Percentiles rank a stretch among this genome's conserved stretches.
These are phyloP conservation scores for Trichoderma oligosporum DNA, from an alignment of 2,329 filamentous ascomycete genomes.

Conservation along the genomic window DNA sequence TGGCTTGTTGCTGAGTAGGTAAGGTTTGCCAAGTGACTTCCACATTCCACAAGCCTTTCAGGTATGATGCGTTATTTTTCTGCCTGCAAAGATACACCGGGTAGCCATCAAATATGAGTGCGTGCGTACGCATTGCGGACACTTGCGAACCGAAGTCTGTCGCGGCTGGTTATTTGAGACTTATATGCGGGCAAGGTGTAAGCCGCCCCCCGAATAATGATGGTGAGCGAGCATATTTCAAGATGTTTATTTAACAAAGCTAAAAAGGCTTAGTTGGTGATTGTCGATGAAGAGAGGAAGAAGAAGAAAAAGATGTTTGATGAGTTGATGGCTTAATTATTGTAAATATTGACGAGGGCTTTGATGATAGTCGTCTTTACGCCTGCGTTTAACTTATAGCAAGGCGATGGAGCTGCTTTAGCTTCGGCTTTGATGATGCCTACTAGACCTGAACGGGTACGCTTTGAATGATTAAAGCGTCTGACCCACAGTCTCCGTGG, in stretches of 20 bases:
- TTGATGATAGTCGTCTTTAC: constrained; percentile 10
- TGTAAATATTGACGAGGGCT: neutral
- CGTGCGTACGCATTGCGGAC: too few relatives aligned
- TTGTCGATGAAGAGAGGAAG: neutral
- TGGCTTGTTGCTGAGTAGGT: too few relatives aligned
- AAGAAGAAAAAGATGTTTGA: neutral
- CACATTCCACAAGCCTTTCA: too few relatives aligned
- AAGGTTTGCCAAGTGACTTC: too few relatives aligned
- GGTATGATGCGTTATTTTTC: too few relatives aligned
- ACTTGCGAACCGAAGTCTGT: too few relatives aligned
- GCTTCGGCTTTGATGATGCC: constrained; percentile 1
- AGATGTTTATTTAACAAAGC: neutral
- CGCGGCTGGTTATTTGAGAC: too few relatives aligned
- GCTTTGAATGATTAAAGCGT: constrained; percentile 1
- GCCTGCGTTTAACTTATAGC: constrained; percentile 2
- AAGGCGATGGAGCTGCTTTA: constrained; percentile 12
- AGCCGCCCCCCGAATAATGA: neutral
- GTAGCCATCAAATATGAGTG: too few relatives aligned
- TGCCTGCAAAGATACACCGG: too few relatives aligned
- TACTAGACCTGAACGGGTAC: constrained; percentile 14
- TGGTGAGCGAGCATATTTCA: neutral
- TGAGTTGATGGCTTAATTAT: neutral
- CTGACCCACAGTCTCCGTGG: constrained; percentile 12
- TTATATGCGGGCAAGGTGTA: too few relatives aligned
- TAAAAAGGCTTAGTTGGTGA: neutral